phyloP scores from a whole-genome alignment of 768 basidiomycete species.

The Auricularia sp. region DNA sequence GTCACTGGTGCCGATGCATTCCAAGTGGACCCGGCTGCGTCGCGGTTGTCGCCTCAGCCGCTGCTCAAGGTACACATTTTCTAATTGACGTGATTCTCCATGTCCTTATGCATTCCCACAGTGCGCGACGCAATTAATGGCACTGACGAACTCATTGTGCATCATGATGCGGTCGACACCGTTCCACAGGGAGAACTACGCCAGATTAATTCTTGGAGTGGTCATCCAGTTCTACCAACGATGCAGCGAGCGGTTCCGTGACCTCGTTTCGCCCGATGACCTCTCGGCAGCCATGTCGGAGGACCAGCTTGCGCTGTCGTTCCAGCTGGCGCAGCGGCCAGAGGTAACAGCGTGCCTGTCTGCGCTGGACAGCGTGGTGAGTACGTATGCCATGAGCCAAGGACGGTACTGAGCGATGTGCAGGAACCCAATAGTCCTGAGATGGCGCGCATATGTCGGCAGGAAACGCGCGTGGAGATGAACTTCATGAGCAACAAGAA shows the following conservation, averaged over 20 bases:
- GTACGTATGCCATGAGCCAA: slow-evolving; percentile 14
- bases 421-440: slow-evolving; percentile 35
- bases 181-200: slow-evolving; percentile 92
- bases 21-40: slow-evolving; percentile 64
- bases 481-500: slow-evolving; percentile 46
- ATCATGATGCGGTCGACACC: slow-evolving; percentile 85
- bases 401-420: background rate
- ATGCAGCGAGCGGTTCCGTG: slow-evolving; percentile 81
- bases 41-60: slow-evolving; percentile 56
- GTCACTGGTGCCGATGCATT: slow-evolving; percentile 83
- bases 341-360: slow-evolving; percentile 68
- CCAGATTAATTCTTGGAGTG: slow-evolving; percentile 84
- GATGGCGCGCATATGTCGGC: slow-evolving; percentile 45
- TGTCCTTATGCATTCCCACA: slow-evolving; percentile 21
- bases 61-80: slow-evolving; percentile 55
- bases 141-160: slow-evolving; percentile 84
- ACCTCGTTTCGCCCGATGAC: slow-evolving; percentile 43
- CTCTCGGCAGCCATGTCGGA: slow-evolving; percentile 26
- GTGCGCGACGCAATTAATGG: slow-evolving; percentile 79
- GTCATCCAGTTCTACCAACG: slow-evolving; percentile 95
- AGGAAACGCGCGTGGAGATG: slow-evolving; percentile 74
- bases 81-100: background rate
- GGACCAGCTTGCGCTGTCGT: slow-evolving; percentile 31
- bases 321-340: slow-evolving; percentile 68
- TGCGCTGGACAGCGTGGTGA: slow-evolving; percentile 51